Conservation (phyloP, 1,284 basidiomycete genomes). For the Microbotryum intermedium region DNA sequence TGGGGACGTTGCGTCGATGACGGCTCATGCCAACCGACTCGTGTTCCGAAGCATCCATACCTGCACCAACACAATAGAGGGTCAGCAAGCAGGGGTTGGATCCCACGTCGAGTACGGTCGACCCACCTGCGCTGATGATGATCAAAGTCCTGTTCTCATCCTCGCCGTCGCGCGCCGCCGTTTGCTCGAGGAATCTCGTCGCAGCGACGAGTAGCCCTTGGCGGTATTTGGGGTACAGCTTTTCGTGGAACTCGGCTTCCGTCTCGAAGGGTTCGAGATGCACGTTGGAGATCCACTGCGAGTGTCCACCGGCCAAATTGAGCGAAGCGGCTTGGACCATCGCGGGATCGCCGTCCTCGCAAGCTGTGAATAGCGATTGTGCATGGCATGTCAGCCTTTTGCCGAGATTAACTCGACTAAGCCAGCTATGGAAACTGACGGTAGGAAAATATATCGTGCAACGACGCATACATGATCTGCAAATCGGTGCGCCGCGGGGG, state of each 20-base stretch:
- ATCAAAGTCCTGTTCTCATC: conserved; percentile 59
- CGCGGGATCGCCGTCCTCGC: conserved; percentile 32
- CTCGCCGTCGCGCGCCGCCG: conserved; percentile 48
- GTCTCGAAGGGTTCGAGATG: conserved; percentile 70
- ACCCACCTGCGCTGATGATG: conserved; percentile 63
- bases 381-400: not conserved
- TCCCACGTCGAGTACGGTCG: not conserved
- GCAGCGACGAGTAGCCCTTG: conserved; percentile 59
- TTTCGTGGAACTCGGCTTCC: conserved; percentile 66
- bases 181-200: conserved; percentile 59
- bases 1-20: conserved; percentile 81
- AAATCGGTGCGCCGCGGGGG: conserved; percentile 45
- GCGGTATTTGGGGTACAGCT: conserved; percentile 66
- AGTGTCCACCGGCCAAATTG: conserved; percentile 28
- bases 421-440: conserved; percentile 14
- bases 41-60: conserved; percentile 90
- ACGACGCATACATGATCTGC: conserved; percentile 73
- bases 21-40: conserved; percentile 87
- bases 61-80: conserved; percentile 42
- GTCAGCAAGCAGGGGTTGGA: conserved; percentile 45
- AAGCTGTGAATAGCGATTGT: conserved; percentile 48
- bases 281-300: conserved; percentile 50
- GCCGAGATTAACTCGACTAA: not conserved
- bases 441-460: conserved; percentile 63
- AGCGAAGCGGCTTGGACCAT: conserved; percentile 30